Conservation (phyloP, 441 rosid genomes). For the Jatropha podagrica region DNA sequence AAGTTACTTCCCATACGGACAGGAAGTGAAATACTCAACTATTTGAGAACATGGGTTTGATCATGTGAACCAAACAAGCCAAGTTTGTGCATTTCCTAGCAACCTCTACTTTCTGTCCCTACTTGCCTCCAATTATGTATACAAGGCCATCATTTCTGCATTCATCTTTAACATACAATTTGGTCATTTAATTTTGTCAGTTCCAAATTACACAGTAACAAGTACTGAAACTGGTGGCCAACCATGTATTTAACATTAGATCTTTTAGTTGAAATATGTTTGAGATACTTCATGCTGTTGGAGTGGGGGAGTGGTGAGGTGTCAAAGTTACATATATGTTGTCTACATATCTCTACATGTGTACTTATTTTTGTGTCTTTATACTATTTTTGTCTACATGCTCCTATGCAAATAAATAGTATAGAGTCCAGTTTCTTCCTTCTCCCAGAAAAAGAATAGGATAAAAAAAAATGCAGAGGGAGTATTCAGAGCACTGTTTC, state of each 20-base stretch:
- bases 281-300: background rate
- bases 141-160: background rate
- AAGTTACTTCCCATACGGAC: background rate
- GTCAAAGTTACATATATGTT: background rate
- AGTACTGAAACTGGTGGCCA: background rate
- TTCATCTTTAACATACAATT: background rate
- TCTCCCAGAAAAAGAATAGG: background rate
- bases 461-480: background rate
- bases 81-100: background rate
- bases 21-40: background rate
- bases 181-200: too few species aligned
- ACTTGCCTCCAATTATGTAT: background rate
- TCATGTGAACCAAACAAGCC: background rate
- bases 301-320: background rate
- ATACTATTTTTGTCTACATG: constrained; percentile 18
- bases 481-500: background rate
- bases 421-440: background rate
- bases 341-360: background rate
- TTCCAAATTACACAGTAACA: background rate
- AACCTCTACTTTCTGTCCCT: background rate
- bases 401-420: background rate
- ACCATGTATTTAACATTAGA: background rate
- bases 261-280: constrained; percentile 1
- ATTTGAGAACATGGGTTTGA: background rate
- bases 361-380: constrained; percentile 24